These are phyloP conservation scores for Cryptosporidium meleagridis DNA, from an alignment of 169 alveolate genomes.

Conservation along the genomic window DNA sequence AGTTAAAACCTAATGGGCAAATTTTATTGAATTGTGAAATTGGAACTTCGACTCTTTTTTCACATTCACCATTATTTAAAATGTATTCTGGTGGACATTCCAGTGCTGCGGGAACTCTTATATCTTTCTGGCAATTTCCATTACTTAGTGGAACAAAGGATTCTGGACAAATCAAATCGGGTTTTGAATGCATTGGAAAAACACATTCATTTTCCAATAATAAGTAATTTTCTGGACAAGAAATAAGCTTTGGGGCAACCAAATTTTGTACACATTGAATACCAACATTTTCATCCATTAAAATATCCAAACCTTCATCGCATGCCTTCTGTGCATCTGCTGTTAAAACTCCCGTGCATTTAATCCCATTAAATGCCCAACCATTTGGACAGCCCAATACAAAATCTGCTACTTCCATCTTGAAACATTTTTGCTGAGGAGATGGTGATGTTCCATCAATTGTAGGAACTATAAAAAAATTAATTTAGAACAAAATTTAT, in stretches of 20 bases:
- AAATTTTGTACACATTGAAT: constrained; percentile 56
- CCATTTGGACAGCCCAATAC: constrained; percentile 73
- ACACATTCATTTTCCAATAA: constrained; percentile 65
- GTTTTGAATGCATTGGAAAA: constrained; percentile 67
- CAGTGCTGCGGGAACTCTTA: constrained; percentile 66
- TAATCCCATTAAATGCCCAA: constrained; percentile 72
- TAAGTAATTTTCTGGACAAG: constrained; percentile 65
- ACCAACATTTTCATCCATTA: constrained; percentile 56
- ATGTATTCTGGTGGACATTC: constrained; percentile 67
- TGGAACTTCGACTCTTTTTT: constrained; percentile 46
- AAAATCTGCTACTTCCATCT: constrained; percentile 70
- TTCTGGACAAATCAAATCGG: constrained; percentile 69
- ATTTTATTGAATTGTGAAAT: constrained; percentile 12
- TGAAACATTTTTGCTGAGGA: constrained; percentile 71
- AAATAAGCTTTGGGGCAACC: constrained; percentile 58
- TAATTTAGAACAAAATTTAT: not conserved
- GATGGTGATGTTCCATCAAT: constrained; percentile 53
- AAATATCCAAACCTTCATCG: constrained; percentile 59
- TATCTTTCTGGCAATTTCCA: constrained; percentile 71
- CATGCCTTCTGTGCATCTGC: constrained; percentile 72
- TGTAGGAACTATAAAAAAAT: constrained; percentile 50
- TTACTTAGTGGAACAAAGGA: constrained; percentile 52
- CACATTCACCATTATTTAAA: constrained; percentile 48
- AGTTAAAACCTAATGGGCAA: constrained; percentile 67
- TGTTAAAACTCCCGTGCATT: constrained; percentile 61